phyloP scores from a whole-genome alignment of 2,329 filamentous ascomycete species.

The Cladophialophora carrionii region DNA sequence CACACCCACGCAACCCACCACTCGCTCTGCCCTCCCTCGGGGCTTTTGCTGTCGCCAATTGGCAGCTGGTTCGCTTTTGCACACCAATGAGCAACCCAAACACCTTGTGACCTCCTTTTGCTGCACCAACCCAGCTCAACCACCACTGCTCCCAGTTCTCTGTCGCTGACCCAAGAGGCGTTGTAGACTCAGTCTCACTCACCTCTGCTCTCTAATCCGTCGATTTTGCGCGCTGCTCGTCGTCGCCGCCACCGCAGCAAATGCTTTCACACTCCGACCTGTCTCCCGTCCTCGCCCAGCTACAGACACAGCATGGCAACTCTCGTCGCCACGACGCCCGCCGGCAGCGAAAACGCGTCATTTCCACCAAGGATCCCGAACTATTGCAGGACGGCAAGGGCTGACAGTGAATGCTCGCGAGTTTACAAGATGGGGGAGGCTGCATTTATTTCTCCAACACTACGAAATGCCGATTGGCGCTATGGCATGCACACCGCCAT shows the following conservation, averaged over 20 bases:
- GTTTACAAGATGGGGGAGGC: slow-evolving; percentile 40
- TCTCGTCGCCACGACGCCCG: slow-evolving; percentile 49
- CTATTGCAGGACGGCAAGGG: slow-evolving; percentile 51
- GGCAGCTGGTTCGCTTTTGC: slow-evolving; percentile 12
- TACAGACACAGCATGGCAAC: slow-evolving; percentile 51
- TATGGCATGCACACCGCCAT: slow-evolving; percentile 37
- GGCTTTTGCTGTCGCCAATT: slow-evolving; percentile 14
- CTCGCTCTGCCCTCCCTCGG: slow-evolving; percentile 13
- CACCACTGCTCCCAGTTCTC: slow-evolving; percentile 16
- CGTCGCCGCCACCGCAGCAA: slow-evolving; percentile 28
- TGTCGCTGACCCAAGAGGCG: slow-evolving; percentile 26
- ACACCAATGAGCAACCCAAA: slow-evolving; percentile 23
- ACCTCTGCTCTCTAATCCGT: slow-evolving; percentile 1
- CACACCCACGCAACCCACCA: slow-evolving; percentile 3
- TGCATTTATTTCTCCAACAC: slow-evolving; percentile 32
- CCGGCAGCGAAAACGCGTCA: slow-evolving; percentile 48
- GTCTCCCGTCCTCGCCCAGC: slow-evolving; percentile 21
- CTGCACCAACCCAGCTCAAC: slow-evolving; percentile 11
- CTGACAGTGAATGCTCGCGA: slow-evolving; percentile 45
- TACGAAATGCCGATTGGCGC: slow-evolving; percentile 44
- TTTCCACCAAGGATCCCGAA: slow-evolving; percentile 48
- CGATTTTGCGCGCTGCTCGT: slow-evolving; percentile 2
- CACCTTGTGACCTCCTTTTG: slow-evolving; percentile 35
- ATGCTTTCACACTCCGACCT: slow-evolving; percentile 28
- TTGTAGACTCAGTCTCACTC: slow-evolving; percentile 24